Percentiles rank a stretch among this genome's conserved stretches.
These are phyloP conservation scores for Pseudogymnoascus destructans DNA, from an alignment of 2,329 filamentous ascomycete species.

Conservation along the genomic window DNA sequence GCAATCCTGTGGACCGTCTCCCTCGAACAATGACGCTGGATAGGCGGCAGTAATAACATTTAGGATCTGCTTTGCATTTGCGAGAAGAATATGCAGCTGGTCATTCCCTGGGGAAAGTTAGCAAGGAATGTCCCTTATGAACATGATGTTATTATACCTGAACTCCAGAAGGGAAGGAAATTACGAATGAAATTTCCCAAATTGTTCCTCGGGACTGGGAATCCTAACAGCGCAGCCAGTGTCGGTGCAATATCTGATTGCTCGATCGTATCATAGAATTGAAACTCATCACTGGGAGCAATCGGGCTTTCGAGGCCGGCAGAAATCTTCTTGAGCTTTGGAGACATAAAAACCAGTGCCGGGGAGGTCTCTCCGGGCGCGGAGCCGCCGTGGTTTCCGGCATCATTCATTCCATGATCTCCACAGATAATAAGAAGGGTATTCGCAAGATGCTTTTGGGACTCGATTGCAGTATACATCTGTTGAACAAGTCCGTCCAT, in stretches of 20 bases:
- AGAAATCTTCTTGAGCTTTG: slow-evolving; percentile 52
- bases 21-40: slow-evolving; percentile 37
- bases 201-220: slow-evolving; percentile 82
- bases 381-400: slow-evolving; percentile 90
- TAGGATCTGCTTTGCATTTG: slow-evolving; percentile 72
- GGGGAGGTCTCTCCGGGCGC: slow-evolving; percentile 89
- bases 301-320: slow-evolving; percentile 37
- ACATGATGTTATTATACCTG: slow-evolving; percentile 33
- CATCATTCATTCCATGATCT: slow-evolving; percentile 99
- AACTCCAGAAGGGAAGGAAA: slow-evolving; percentile 64
- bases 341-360: slow-evolving; percentile 80
- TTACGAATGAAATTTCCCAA: slow-evolving; percentile 73
- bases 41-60: slow-evolving; percentile 65
- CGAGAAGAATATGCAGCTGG: slow-evolving; percentile 53
- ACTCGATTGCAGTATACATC: slow-evolving; percentile 65
- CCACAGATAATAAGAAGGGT: slow-evolving; percentile 79
- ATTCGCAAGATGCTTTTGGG: slow-evolving; percentile 54
- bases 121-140: slow-evolving; percentile 11
- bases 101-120: slow-evolving; percentile 31
- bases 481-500: slow-evolving; percentile 75
- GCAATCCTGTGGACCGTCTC: slow-evolving; percentile 20
- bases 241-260: slow-evolving; percentile 92
- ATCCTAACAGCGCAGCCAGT: slow-evolving; percentile 70
- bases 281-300: slow-evolving; percentile 53
- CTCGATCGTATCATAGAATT: slow-evolving; percentile 75